Base-by-base conservation (phyloP, 2,329 filamentous ascomycete genomes). In the Xylaria sp. region DNA sequence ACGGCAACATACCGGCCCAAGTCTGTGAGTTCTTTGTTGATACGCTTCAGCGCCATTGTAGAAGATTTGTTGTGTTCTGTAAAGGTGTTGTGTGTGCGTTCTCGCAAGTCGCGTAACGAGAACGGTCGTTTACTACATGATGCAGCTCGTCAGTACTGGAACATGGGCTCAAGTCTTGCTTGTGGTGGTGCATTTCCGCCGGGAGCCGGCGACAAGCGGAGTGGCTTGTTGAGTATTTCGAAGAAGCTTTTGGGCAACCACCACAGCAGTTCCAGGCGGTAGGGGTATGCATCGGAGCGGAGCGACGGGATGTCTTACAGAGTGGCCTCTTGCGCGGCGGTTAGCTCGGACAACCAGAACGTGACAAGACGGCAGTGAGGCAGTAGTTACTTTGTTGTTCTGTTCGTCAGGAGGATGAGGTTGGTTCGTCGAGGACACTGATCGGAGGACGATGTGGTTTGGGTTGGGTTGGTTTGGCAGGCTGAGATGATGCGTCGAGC, bases 11-110 rank as follows among this genome's bases (percentile, higher is more conserved):
- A 94, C 91, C 91, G 90, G 83, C 91, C 91, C 80, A 95, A 86
- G 79, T 95, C 91, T 80, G 90, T 89, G 78, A 95, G 87, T 82
- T 95, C 91, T 89, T 93, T 95, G 87, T 94, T 94, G 81, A 95
- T 95, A 81, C 91, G 89, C 90, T 95, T 95, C 74, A 95, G 87
- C 80, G 91, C 91, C 91, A 95, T 95, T 75, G 74, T 77, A 77
- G 68, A 64, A 58, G 35, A 15, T 41, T 43, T 60, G 58, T 60
- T 64, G 60, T 60, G 52, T 60, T 57, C 58, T 64, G 60, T 60
- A 51, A 49, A 59, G 55, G 44, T 43, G 40, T 46, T 47, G 55
- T 66, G 49, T 69, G 4, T 48, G 27, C 44, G 44, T 40, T n/a
- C 67, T 68, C 68, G 66, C 52, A 57, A 56, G 48, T 43, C 21